Conservation (phyloP, 441 rosid species). For the Brassica balearica region DNA sequence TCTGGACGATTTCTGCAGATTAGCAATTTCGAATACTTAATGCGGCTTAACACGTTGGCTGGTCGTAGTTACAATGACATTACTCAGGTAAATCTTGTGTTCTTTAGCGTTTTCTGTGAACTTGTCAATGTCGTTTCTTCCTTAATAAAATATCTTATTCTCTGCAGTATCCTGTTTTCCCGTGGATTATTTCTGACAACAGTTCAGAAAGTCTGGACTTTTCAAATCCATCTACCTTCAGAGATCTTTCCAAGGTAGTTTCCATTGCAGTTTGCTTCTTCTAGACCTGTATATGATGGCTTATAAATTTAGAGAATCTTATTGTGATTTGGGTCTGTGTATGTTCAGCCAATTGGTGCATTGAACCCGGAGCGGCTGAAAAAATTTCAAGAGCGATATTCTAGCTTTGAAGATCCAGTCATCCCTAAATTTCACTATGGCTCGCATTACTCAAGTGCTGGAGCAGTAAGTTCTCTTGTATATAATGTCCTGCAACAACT, state of each 20-base stretch:
- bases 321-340: constrained; percentile 41
- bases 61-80: constrained; percentile 99
- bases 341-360: constrained; percentile 97
- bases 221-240: constrained; percentile 82
- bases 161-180: constrained; percentile 99
- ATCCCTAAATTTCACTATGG: constrained; percentile 99
- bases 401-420: constrained; percentile 98
- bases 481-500: constrained; percentile 28
- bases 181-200: constrained; percentile 97
- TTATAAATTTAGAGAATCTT: constrained; percentile 31
- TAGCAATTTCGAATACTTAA: constrained; percentile 98
- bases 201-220: constrained; percentile 82
- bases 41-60: constrained; percentile 98
- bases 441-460: constrained; percentile 99
- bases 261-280: constrained; percentile 46
- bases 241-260: constrained; percentile 98
- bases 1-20: constrained; percentile 68
- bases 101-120: constrained; percentile 26
- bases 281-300: constrained; percentile 25
- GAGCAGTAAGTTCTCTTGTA: constrained; percentile 72
- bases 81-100: constrained; percentile 76
- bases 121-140: constrained; percentile 13
- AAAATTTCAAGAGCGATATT: constrained; percentile 97
- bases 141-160: constrained; percentile 33
- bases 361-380: constrained; percentile 82